A percentile compares a stretch with the other conserved stretches of the same genome.
These are phyloP conservation scores for Balakata baccata DNA, from an alignment of 345 rosid genomes.

Conservation along the genomic window DNA sequence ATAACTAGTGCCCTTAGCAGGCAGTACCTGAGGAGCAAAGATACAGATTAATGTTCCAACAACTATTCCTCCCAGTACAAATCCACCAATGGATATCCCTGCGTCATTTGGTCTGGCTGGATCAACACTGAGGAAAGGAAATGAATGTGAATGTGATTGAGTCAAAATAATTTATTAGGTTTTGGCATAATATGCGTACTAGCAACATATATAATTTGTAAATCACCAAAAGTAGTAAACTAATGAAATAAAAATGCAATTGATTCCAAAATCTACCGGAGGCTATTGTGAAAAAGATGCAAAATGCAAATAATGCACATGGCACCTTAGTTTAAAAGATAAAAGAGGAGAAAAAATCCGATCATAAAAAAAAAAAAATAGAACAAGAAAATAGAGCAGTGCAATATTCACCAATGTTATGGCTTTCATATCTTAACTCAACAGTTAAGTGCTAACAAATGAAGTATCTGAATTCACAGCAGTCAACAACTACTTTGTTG, in stretches of 20 bases:
- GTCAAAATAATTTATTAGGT: neutral
- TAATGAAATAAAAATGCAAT: neutral
- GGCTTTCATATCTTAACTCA: neutral
- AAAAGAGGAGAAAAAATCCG: neutral
- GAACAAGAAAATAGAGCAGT: neutral
- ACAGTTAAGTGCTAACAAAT: neutral
- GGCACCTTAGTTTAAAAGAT: neutral
- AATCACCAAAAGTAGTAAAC: neutral
- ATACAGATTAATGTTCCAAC: too few species aligned
- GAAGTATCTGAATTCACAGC: too few species aligned
- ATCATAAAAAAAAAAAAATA: neutral
- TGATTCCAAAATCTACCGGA: neutral
- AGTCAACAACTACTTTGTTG: too few species aligned
- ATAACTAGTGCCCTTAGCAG: neutral
- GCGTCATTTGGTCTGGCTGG: slow-evolving; percentile 28
- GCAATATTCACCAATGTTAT: neutral
- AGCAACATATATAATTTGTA: neutral
- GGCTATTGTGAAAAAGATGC: neutral
- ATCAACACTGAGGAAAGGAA: slow-evolving; percentile 21
- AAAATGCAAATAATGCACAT: neutral
- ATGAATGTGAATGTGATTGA: neutral
- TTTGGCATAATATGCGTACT: neutral
- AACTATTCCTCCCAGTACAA: too few species aligned
- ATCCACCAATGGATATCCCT: slow-evolving; percentile 43
- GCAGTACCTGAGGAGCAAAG: neutral